phyloP scores from a whole-genome alignment of 208 protist genomes.

The Trypanosomatidae sp. region DNA sequence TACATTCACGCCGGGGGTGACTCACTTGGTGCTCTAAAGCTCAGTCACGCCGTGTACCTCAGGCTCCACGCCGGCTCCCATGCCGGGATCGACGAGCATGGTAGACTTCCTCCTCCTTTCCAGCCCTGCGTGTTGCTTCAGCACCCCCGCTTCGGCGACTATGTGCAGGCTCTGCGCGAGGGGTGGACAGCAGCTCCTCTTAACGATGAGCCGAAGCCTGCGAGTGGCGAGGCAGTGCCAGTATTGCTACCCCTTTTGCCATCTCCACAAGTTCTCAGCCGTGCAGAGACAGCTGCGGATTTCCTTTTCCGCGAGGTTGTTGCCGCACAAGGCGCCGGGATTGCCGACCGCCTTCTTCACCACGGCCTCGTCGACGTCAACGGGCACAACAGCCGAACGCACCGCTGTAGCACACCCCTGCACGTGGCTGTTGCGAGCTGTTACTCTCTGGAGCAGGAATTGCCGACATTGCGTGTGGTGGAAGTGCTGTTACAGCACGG shows the following conservation, averaged over 20 bases:
- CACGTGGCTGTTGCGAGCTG: constrained; percentile 41
- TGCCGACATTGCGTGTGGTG: constrained; percentile 19
- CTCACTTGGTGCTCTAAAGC: constrained; percentile 63
- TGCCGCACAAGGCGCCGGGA: constrained; percentile 12
- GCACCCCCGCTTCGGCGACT: constrained; percentile 39
- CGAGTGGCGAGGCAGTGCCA: background rate
- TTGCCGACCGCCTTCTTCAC: constrained; percentile 33
- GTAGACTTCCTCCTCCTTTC: constrained; percentile 43
- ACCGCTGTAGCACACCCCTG: constrained; percentile 47
- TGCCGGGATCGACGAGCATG: constrained; percentile 45
- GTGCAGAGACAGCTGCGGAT: background rate
- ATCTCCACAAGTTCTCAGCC: background rate
- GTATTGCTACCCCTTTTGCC: background rate
- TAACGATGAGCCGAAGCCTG: background rate
- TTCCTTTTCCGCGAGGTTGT: constrained; percentile 34
- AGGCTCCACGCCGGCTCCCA: constrained; percentile 32
- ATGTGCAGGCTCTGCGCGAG: constrained; percentile 30
- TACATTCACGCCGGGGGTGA: constrained; percentile 59
- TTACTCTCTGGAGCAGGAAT: background rate
- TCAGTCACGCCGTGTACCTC: constrained; percentile 48
- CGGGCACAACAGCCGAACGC: constrained; percentile 35
- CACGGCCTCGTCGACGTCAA: constrained; percentile 36
- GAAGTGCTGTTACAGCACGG: constrained; percentile 33
- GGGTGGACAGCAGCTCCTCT: background rate
- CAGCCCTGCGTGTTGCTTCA: constrained; percentile 48